Evolutionary conservation across 257 asterid species (phyloP).

Genomic region (Ligustrum vulgare): DNA sequence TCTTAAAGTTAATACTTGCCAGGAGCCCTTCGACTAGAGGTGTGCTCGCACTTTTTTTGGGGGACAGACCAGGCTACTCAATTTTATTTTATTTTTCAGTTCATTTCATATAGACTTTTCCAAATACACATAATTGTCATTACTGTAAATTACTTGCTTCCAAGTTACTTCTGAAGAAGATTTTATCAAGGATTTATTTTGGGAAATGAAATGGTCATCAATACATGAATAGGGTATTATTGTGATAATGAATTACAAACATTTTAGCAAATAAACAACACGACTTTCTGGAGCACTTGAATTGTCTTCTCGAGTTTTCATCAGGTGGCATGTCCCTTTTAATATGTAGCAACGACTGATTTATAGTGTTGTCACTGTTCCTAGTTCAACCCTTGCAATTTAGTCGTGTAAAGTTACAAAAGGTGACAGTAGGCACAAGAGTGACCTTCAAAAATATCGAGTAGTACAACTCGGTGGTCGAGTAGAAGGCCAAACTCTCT

Average conservation of each 20-base stretch:
- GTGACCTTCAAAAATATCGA: no score
- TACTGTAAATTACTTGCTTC: not conserved
- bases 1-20: no score
- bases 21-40: not conserved
- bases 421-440: not conserved
- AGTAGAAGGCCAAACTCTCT: no score
- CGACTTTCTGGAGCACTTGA: not conserved
- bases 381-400: not conserved
- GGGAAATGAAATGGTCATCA: not conserved
- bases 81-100: no score
- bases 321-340: not conserved
- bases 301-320: not conserved
- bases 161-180: not conserved
- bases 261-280: not conserved
- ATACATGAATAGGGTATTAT: not conserved
- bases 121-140: not conserved
- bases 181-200: not conserved
- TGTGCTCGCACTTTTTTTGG: not conserved
- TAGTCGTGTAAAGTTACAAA: not conserved
- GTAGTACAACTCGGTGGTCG: no score
- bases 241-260: not conserved
- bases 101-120: not conserved
- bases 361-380: not conserved
- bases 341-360: not conserved
- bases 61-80: not conserved